Conservation (phyloP, 768 basidiomycete genomes). For the Mycena crocata region DNA sequence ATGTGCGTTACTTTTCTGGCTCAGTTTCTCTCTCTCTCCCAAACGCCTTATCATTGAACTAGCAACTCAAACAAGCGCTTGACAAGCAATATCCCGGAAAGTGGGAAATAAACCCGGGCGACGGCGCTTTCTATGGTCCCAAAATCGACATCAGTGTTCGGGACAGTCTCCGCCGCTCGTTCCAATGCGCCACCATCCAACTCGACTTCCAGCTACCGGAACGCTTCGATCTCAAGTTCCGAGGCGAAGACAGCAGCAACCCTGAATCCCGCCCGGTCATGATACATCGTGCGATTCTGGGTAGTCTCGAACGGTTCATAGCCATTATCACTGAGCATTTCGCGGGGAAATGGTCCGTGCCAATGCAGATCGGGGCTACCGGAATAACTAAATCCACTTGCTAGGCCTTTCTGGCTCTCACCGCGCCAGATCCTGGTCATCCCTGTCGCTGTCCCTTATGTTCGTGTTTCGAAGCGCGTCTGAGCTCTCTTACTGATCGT, state of each 20-base stretch:
- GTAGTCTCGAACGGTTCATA: conserved; percentile 94
- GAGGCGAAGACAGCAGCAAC: conserved; percentile 67
- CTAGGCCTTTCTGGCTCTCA: conserved; percentile 97
- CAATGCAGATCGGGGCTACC: not conserved
- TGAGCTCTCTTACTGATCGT: conserved; percentile 23
- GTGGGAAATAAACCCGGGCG: conserved; percentile 95
- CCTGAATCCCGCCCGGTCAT: conserved; percentile 88
- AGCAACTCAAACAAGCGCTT: conserved; percentile 89
- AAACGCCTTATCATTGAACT: conserved; percentile 28
- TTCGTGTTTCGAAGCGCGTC: too few relatives aligned
- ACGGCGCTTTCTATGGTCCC: conserved; percentile 99
- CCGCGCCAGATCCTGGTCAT: conserved; percentile 97
- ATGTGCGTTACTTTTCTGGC: conserved; percentile 59
- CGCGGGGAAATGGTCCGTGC: conserved; percentile 91
- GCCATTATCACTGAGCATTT: conserved; percentile 98
- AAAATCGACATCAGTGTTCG: conserved; percentile 98
- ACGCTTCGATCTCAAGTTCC: conserved; percentile 95
- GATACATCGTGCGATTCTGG: conserved; percentile 97
- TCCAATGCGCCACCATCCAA: conserved; percentile 99
- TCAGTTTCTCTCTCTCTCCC: not conserved
- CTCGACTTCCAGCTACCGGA: conserved; percentile 99
- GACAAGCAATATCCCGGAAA: conserved; percentile 88
- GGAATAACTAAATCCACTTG: conserved; percentile 11
- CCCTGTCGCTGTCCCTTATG: conserved; percentile 91
- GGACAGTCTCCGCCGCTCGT: conserved; percentile 91